Percentiles rank a stretch among this genome's conserved stretches.
phyloP scores from a whole-genome alignment of 768 basidiomycete genomes.

The Lactifluus hygrophoroides region DNA sequence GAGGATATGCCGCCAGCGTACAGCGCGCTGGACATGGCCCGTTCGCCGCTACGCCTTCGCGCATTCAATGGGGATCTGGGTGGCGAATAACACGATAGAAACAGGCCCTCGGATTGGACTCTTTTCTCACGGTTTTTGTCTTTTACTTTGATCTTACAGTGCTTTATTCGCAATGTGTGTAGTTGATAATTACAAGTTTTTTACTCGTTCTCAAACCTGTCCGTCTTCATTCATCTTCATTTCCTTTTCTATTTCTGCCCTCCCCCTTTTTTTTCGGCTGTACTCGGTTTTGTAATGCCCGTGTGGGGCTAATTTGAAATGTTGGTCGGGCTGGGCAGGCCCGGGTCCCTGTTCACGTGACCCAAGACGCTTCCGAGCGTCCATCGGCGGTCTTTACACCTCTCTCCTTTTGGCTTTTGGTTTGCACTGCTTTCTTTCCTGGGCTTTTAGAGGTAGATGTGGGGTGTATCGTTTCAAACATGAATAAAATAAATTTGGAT shows the following conservation, averaged over 20 bases:
- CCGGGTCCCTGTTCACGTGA: too few relatives aligned
- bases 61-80: neutral
- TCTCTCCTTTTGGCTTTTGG: too few relatives aligned
- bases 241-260: neutral
- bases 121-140: too few relatives aligned
- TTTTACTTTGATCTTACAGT: neutral
- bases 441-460: too few relatives aligned
- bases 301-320: too few relatives aligned
- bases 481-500: too few relatives aligned
- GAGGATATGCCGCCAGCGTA: slow-evolving; percentile 15
- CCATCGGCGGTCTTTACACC: too few relatives aligned
- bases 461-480: too few relatives aligned
- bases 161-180: neutral
- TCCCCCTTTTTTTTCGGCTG: neutral
- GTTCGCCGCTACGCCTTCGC: neutral
- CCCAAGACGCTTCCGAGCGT: too few relatives aligned
- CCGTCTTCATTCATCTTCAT: neutral
- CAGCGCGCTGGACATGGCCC: slow-evolving; percentile 8
- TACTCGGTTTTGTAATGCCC: neutral
- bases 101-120: neutral
- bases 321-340: too few relatives aligned
- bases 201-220: too few relatives aligned
- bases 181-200: neutral
- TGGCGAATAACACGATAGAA: neutral
- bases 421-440: too few relatives aligned